Evolutionary conservation across 805 yeast species (phyloP).

Genomic region (Zygotorulaspora florentina): DNA sequence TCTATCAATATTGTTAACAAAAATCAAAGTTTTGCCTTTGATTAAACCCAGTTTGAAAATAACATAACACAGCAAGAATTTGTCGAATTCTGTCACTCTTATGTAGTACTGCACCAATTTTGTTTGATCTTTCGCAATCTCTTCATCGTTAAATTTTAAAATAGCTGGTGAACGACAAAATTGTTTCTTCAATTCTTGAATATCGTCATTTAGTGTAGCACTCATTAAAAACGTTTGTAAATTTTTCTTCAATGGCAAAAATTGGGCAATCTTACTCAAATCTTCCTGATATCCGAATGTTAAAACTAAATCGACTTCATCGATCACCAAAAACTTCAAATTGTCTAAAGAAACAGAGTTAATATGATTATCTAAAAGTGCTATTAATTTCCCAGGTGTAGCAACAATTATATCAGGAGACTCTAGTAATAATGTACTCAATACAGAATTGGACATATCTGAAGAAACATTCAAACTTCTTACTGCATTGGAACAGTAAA

Average conservation of each 20-base stretch:
- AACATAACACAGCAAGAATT: constrained; percentile 84
- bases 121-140: constrained; percentile 45
- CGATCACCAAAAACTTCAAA: constrained; percentile 74
- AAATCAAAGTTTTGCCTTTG: constrained; percentile 84
- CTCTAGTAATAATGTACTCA: constrained; percentile 62
- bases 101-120: constrained; percentile 82
- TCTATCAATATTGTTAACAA: constrained; percentile 92
- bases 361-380: constrained; percentile 45
- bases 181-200: constrained; percentile 65
- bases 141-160: constrained; percentile 71
- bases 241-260: constrained; percentile 65
- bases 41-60: constrained; percentile 83
- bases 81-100: constrained; percentile 83
- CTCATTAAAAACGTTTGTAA: constrained; percentile 92
- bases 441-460: constrained; percentile 66
- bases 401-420: constrained; percentile 78
- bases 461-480: constrained; percentile 57
- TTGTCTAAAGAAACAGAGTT: constrained; percentile 48
- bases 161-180: constrained; percentile 83
- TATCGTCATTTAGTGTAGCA: constrained; percentile 88
- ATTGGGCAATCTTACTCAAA: constrained; percentile 57
- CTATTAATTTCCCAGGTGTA: constrained; percentile 77
- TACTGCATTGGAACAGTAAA: constrained; percentile 66
- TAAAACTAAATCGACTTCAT: constrained; percentile 88
- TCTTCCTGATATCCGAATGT: constrained; percentile 92